Evolutionary conservation across 169 alveolate species (phyloP).

Genomic region (Perkinsus chesapeaki): DNA sequence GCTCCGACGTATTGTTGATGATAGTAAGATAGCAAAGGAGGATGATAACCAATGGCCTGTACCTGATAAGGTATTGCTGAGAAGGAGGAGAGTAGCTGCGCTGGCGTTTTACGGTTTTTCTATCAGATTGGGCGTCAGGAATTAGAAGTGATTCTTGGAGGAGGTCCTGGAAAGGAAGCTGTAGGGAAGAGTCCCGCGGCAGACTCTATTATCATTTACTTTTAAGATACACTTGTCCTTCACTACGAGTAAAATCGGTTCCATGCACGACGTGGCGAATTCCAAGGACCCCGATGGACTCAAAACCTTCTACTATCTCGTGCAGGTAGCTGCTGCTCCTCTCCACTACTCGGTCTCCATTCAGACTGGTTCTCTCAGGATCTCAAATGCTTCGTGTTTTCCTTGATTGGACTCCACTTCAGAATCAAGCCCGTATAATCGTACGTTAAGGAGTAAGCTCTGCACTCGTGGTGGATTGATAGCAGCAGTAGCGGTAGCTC

Average conservation of each 20-base stretch:
- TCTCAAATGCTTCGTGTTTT: constrained; percentile 82
- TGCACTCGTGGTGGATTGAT: not conserved
- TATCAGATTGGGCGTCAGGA: constrained; percentile 86
- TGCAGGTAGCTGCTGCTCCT: constrained; percentile 32
- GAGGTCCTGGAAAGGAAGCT: constrained; percentile 33
- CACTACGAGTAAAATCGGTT: constrained; percentile 76
- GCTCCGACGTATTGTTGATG: constrained; percentile 73
- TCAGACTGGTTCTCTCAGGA: constrained; percentile 48
- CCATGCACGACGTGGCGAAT: constrained; percentile 79
- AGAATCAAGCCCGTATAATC: constrained; percentile 33
- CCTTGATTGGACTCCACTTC: constrained; percentile 83
- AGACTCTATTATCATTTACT: not conserved
- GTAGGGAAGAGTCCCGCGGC: constrained; percentile 41
- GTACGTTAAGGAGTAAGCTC: not conserved
- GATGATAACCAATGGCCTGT: constrained; percentile 87
- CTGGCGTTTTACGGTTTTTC: not conserved
- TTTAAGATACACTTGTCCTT: constrained; percentile 50
- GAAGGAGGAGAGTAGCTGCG: too few relatives aligned
- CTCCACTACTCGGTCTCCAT: not conserved
- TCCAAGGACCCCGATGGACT: constrained; percentile 89
- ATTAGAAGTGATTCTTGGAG: constrained; percentile 80
- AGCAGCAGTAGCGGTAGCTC: not conserved
- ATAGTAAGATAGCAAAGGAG: constrained; percentile 79
- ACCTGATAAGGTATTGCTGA: constrained; percentile 64
- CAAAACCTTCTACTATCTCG: constrained; percentile 80